A percentile compares a stretch with the other conserved stretches of the same genome.
These are phyloP conservation scores for Pontederia paniculata DNA, from an alignment of 176 grass and related monocot species.

Conservation along the genomic window DNA sequence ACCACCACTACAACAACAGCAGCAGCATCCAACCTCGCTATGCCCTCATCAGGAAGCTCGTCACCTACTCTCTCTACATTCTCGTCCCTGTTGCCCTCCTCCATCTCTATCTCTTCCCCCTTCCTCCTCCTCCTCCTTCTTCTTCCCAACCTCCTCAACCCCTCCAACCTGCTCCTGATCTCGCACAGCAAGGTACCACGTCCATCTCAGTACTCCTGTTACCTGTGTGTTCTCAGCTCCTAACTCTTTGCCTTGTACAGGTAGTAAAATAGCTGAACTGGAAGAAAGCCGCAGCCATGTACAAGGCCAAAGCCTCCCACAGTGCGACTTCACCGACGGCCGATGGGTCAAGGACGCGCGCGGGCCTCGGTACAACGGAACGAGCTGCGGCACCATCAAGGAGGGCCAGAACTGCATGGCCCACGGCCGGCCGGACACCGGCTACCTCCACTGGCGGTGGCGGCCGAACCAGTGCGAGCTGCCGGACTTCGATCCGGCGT, in stretches of 20 bases:
- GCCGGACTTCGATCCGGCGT: slow-evolving; percentile 42
- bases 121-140: slow-evolving; percentile 24
- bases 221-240: background rate
- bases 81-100: slow-evolving; percentile 47
- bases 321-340: slow-evolving; percentile 56
- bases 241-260: too few relatives aligned
- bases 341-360: slow-evolving; percentile 46
- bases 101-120: slow-evolving; percentile 34
- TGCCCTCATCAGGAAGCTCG: slow-evolving; percentile 28
- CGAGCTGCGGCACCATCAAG: slow-evolving; percentile 62
- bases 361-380: slow-evolving; percentile 43
- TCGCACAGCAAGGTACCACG: background rate
- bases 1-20: slow-evolving; percentile 19
- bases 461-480: slow-evolving; percentile 37
- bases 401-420: slow-evolving; percentile 87
- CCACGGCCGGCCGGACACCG: slow-evolving; percentile 65
- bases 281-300: background rate
- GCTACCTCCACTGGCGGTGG: slow-evolving; percentile 79
- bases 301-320: background rate
- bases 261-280: background rate
- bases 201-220: background rate
- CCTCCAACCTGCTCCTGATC: background rate
- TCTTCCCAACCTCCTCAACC: slow-evolving; percentile 2
- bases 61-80: slow-evolving; percentile 38
- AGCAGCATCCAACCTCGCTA: slow-evolving; percentile 7